Percentiles rank a stretch among this genome's conserved stretches.
Conservation (phyloP, 1,284 basidiomycete genomes). For the Tylopilus orsonianus region DNA sequence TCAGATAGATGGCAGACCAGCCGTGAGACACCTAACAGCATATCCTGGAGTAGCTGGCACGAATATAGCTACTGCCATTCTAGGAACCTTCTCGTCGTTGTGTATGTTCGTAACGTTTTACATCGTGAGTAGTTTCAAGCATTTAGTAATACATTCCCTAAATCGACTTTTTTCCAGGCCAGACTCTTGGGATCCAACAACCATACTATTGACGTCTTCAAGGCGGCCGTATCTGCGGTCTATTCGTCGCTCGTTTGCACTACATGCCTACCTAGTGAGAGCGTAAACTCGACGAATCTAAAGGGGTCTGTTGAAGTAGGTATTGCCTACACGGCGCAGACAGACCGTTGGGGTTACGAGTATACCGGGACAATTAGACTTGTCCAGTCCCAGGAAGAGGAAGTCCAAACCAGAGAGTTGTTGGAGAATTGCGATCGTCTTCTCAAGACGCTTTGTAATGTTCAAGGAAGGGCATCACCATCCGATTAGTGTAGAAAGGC, state of each 20-base stretch:
- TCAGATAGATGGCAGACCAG: conserved; percentile 28
- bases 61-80: conserved; percentile 55
- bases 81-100: conserved; percentile 48
- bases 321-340: conserved; percentile 55
- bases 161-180: conserved; percentile 42
- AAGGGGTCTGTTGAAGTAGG: conserved; percentile 13
- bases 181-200: conserved; percentile 64
- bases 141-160: conserved; percentile 1
- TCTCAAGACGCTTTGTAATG: conserved; percentile 27
- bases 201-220: conserved; percentile 59
- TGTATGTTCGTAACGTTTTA: conserved; percentile 66
- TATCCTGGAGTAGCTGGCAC: conserved; percentile 79
- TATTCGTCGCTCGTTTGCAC: conserved; percentile 53
- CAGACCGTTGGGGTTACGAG: conserved; percentile 54
- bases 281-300: conserved; percentile 13
- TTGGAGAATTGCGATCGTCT: conserved; percentile 57
- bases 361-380: conserved; percentile 51
- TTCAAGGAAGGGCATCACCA: conserved; percentile 23
- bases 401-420: conserved; percentile 44
- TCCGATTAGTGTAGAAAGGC: conserved; percentile 12
- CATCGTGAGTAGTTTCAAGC: conserved; percentile 51
- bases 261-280: conserved; percentile 21
- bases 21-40: conserved; percentile 60
- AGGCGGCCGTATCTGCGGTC: conserved; percentile 64
- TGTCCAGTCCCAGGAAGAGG: conserved; percentile 47